Conservation (phyloP, 768 basidiomycete species). For the Phanerodontia chrysosporium region DNA sequence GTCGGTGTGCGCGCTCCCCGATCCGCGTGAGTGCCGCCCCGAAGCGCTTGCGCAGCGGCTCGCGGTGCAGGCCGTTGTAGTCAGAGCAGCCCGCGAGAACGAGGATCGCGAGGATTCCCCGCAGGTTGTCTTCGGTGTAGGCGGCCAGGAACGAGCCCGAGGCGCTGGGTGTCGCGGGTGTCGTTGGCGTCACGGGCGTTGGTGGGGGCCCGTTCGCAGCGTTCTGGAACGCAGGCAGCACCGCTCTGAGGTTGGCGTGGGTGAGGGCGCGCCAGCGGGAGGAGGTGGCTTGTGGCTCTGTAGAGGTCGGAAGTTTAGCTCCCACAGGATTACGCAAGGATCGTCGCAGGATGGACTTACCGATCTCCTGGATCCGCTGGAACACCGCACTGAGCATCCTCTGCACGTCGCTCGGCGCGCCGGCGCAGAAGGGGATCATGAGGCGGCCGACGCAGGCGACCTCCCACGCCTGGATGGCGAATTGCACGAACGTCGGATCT, state of each 20-base stretch:
- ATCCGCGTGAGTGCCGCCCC: constrained; percentile 26
- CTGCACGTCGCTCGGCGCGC: constrained; percentile 26
- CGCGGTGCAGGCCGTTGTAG: constrained; percentile 23
- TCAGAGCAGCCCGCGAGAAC: constrained; percentile 28
- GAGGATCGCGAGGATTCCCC: constrained; percentile 31
- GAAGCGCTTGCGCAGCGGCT: constrained; percentile 26
- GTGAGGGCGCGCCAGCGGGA: constrained; percentile 34
- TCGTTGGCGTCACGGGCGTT: constrained; percentile 15
- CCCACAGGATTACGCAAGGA: background rate
- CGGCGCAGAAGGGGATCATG: constrained; percentile 30
- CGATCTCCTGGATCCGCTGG: constrained; percentile 28
- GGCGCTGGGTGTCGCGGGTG: constrained; percentile 22
- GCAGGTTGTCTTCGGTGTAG: constrained; percentile 21
- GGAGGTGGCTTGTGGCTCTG: constrained; percentile 33
- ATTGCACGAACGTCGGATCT: constrained; percentile 33
- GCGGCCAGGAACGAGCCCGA: constrained; percentile 10
- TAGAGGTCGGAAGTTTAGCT: background rate
- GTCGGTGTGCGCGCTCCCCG: constrained; percentile 23
- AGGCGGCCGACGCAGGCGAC: constrained; percentile 29
- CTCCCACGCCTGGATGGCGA: constrained; percentile 34
- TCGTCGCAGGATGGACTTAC: constrained; percentile 17
- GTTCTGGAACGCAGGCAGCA: constrained; percentile 8
- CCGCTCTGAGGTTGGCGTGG: constrained; percentile 25
- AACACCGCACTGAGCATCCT: constrained; percentile 25
- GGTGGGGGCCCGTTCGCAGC: background rate